Conservation (phyloP, 345 rosid species). For the Ailanthus altissimus region DNA sequence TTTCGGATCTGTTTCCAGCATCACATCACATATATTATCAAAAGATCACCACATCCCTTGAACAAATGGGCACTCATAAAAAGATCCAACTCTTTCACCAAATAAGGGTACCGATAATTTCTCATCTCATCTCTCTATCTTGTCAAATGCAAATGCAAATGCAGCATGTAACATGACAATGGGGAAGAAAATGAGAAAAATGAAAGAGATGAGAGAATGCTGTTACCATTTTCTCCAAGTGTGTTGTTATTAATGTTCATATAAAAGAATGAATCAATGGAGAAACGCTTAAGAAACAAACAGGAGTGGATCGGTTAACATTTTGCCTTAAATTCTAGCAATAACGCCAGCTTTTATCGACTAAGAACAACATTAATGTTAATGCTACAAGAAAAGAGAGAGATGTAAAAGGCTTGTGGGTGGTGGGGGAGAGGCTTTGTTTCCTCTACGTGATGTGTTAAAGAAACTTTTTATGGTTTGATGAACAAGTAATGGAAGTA, state of each 20-base stretch:
- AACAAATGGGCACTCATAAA: conserved; percentile 8
- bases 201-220: too few relatives aligned
- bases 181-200: not conserved
- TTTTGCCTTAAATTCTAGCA: not conserved
- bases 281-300: conserved; percentile 12
- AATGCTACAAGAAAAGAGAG: not conserved
- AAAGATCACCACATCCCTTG: not conserved
- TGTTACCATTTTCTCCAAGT: not conserved
- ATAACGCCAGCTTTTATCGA: conserved; percentile 5
- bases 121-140: not conserved
- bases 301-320: conserved; percentile 3
- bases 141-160: not conserved
- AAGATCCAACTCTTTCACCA: not conserved
- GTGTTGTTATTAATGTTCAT: not conserved
- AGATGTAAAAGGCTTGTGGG: not conserved
- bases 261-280: not conserved
- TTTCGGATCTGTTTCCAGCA: not conserved
- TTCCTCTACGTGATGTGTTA: not conserved
- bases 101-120: not conserved
- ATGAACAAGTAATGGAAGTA: not conserved
- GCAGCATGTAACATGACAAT: not conserved
- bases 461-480: not conserved
- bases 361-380: not conserved
- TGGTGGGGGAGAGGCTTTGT: not conserved
- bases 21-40: not conserved